Evolutionary conservation across 768 basidiomycete species (phyloP).

Genomic region (Lactifluus subvellereus): DNA sequence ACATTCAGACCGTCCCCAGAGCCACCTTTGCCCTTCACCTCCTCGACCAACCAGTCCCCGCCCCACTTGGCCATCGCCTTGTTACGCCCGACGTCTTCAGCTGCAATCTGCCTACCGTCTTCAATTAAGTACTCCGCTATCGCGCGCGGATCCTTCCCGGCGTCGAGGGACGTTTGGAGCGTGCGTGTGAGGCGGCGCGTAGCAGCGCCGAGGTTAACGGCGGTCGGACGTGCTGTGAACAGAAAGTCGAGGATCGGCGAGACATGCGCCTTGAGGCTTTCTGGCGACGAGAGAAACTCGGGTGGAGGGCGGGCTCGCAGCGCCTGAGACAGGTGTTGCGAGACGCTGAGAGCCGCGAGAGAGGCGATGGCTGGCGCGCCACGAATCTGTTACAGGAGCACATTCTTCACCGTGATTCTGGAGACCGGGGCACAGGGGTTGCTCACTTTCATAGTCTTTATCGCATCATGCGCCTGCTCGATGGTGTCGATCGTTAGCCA

Average conservation of each 20-base stretch:
- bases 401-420: neutral
- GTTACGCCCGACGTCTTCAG: constrained; percentile 86
- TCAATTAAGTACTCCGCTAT: constrained; percentile 52
- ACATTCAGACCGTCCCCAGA: constrained; percentile 59
- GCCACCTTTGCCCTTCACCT: constrained; percentile 38
- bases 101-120: constrained; percentile 71
- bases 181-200: constrained; percentile 59
- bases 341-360: constrained; percentile 76
- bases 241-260: constrained; percentile 61
- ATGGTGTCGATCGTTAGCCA: constrained; percentile 62
- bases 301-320: constrained; percentile 43
- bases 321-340: constrained; percentile 54
- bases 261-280: constrained; percentile 50
- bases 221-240: constrained; percentile 87
- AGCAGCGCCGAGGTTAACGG: constrained; percentile 90
- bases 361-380: constrained; percentile 96
- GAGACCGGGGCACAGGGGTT: neutral
- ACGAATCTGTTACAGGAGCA: constrained; percentile 49
- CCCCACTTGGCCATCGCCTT: constrained; percentile 79
- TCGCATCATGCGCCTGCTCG: constrained; percentile 87
- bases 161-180: constrained; percentile 37
- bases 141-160: constrained; percentile 39
- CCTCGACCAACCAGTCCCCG: constrained; percentile 74
- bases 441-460: constrained; percentile 88
- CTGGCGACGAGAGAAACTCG: constrained; percentile 49